These are phyloP conservation scores for Tylopilus sp. DNA, from an alignment of 1,284 basidiomycete genomes.

Conservation along the genomic window DNA sequence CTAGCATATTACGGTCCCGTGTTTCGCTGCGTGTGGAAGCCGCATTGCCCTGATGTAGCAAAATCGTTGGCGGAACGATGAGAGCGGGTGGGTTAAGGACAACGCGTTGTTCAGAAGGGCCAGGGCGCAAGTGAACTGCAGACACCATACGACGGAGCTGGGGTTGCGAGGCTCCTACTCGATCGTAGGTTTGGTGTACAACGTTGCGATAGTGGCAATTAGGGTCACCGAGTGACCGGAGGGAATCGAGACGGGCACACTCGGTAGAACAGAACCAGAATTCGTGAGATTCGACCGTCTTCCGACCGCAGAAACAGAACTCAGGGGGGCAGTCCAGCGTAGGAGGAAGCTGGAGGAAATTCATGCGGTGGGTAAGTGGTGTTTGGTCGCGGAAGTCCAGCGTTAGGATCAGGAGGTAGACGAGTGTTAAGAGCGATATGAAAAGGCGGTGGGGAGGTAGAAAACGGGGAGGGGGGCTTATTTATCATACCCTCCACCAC, in stretches of 20 bases:
- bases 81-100: neutral
- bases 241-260: conserved; percentile 26
- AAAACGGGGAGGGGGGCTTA: neutral
- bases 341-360: conserved; percentile 3
- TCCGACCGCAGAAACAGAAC: conserved; percentile 24
- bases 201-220: conserved; percentile 24
- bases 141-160: conserved; percentile 16
- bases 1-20: neutral
- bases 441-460: neutral
- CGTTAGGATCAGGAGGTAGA: neutral
- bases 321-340: conserved; percentile 12
- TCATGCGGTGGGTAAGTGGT: conserved; percentile 1
- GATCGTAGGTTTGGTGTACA: conserved; percentile 15
- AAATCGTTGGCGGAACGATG: neutral
- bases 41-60: neutral
- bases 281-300: conserved; percentile 20
- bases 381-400: neutral
- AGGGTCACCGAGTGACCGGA: conserved; percentile 21
- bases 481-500: conserved; percentile 12
- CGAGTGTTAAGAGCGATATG: no score
- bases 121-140: neutral
- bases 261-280: conserved; percentile 26
- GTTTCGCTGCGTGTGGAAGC: neutral
- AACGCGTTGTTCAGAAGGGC: neutral
- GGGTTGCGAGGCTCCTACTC: neutral